Evolutionary conservation across 176 grass and related monocot genomes (phyloP), one percentile per base, ranked within the genome.

Genomic region (Raddia distichophylla): DNA sequence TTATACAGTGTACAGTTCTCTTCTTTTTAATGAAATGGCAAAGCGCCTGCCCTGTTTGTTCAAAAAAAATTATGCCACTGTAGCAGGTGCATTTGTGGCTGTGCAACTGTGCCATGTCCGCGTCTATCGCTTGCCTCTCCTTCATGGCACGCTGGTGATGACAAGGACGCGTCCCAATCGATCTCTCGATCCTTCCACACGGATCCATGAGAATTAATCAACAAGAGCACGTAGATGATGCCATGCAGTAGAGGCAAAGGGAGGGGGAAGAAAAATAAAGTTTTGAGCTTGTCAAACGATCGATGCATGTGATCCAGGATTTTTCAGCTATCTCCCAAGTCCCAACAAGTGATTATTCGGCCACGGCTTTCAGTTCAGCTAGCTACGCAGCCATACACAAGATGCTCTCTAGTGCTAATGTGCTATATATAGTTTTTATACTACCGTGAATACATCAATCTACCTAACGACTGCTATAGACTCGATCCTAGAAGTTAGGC

Each of bases 101-200:
- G 1, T 35, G 13, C 5, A 20, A 19, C 6, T 14, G 46, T 17
- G 22, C 45, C 60, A 6, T 52, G 60, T 78, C 76, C 60, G 11
- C 18, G 27, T 27, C 27, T 27, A 8, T 78, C 32, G 55, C 60
- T 18, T 53, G 76, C 16, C 52, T n/a, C 37, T 8, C 2, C 18
- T 5, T 56, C 77, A 34, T 27, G 77, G 62, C 76, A 54, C 11
- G 49, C 48, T 54, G 42, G 74, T 16, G 16, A 79, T 10, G 77
- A 67, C 48, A 44, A 55, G 18, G 48, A 66, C 47, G 9, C 32
- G 0, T 79, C 33, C 2, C 3, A 3, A 42, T 40, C 0, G 2
- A 40, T 55, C 33, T 79, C 10, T 15, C 10, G 33, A 55, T 52
- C 11, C 49, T 20, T 53, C 62, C 18, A 8, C 37, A 40, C 37